These are phyloP conservation scores for Barnettozyma pratensis DNA, from an alignment of 805 yeast genomes.

Conservation along the genomic window DNA sequence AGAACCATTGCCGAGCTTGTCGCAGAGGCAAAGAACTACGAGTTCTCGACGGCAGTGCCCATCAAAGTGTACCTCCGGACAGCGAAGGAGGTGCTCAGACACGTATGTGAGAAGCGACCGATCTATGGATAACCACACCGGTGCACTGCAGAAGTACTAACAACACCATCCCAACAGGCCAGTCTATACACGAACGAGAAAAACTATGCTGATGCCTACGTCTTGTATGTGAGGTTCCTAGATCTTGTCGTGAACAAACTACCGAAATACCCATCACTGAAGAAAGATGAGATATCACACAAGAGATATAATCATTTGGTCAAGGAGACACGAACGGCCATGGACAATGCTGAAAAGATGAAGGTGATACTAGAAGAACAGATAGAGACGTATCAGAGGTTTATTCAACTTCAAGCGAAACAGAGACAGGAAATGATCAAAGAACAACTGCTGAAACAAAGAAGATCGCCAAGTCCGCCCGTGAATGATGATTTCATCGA, in stretches of 20 bases:
- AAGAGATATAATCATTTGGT: conserved; percentile 13
- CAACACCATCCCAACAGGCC: conserved; percentile 27
- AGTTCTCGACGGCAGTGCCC: conserved; percentile 46
- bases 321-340: conserved; percentile 18
- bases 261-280: conserved; percentile 41
- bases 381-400: conserved; percentile 23
- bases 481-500: background rate
- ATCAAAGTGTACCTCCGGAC: conserved; percentile 52
- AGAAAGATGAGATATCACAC: conserved; percentile 16
- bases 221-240: conserved; percentile 52
- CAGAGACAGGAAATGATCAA: conserved; percentile 13
- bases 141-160: conserved; percentile 1
- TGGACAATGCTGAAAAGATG: conserved; percentile 22
- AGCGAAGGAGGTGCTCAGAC: conserved; percentile 41
- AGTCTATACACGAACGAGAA: conserved; percentile 38
- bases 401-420: conserved; percentile 22
- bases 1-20: conserved; percentile 31
- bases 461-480: background rate
- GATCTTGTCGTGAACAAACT: conserved; percentile 48
- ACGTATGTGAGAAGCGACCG: conserved; percentile 24
- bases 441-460: background rate
- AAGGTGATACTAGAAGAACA: conserved; percentile 27
- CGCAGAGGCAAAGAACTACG: conserved; percentile 47
- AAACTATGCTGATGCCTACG: conserved; percentile 45
- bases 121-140: background rate